A percentile compares a stretch with the other conserved stretches of the same genome.
Evolutionary conservation across 1,284 basidiomycete genomes (phyloP).

Genomic region (Trametes versicolor): DNA sequence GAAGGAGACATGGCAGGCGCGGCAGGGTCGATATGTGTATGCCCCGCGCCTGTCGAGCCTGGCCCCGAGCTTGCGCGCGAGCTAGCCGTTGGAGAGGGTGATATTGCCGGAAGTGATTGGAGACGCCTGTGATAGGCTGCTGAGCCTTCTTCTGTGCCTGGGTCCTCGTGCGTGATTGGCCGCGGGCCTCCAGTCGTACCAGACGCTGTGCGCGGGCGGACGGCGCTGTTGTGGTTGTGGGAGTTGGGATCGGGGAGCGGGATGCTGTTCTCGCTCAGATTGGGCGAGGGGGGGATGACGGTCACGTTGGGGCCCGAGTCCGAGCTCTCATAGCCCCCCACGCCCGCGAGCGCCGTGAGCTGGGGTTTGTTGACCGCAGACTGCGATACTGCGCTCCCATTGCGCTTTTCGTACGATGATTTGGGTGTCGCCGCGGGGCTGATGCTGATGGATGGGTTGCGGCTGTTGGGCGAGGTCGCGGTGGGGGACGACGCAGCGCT

Average conservation of each 20-base stretch:
- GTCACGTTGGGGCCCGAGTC: conserved; percentile 60
- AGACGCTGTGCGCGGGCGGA: conserved; percentile 19
- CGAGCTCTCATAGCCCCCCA: conserved; percentile 35
- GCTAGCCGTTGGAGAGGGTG: conserved; percentile 21
- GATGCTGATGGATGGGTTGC: conserved; percentile 39
- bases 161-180: conserved; percentile 20
- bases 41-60: conserved; percentile 15
- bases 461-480: conserved; percentile 28
- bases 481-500: conserved; percentile 38
- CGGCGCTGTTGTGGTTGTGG: conserved; percentile 22
- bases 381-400: conserved; percentile 19
- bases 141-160: conserved; percentile 14
- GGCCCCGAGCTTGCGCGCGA: conserved; percentile 9
- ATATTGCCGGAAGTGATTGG: conserved; percentile 32
- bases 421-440: conserved; percentile 31
- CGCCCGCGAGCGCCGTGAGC: conserved; percentile 17
- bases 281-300: conserved; percentile 65
- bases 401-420: conserved; percentile 21
- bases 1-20: conserved; percentile 24
- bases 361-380: conserved; percentile 21
- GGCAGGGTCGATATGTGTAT: neutral
- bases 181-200: conserved; percentile 15
- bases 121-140: conserved; percentile 31
- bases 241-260: conserved; percentile 28
- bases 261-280: conserved; percentile 39